Conservation (phyloP, 2,329 filamentous ascomycete genomes). For the Talaromyces albobiverticillius region DNA sequence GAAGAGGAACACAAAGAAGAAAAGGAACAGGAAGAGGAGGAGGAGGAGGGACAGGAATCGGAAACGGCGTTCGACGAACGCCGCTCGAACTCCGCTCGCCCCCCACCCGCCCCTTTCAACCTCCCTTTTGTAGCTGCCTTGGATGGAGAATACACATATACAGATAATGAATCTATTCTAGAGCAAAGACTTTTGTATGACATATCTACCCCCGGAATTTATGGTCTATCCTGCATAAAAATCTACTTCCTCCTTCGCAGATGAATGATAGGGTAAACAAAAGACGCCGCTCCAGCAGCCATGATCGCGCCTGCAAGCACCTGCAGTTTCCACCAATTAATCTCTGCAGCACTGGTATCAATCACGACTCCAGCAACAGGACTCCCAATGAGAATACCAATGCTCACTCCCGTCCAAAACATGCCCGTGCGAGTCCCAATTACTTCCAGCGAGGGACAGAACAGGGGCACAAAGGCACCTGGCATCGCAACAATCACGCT, state of each 20-base stretch:
- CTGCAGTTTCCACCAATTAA: conserved; percentile 28
- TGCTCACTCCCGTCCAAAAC: conserved; percentile 47
- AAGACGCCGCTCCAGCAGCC: conserved; percentile 23
- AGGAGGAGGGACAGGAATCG: neutral
- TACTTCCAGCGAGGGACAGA: conserved; percentile 49
- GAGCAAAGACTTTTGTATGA: too few species aligned
- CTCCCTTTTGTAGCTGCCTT: too few species aligned
- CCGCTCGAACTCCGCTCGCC: neutral
- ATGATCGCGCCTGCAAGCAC: conserved; percentile 33
- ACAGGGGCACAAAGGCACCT: conserved; percentile 32
- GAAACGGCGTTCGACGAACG: neutral
- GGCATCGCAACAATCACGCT: conserved; percentile 50
- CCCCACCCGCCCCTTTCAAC: too few species aligned
- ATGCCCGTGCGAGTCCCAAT: conserved; percentile 58
- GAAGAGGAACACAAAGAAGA: neutral
- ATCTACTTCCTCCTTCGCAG: neutral
- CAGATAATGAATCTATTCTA: too few species aligned
- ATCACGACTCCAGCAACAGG: conserved; percentile 28
- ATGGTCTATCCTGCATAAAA: too few species aligned
- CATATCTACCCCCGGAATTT: too few species aligned
- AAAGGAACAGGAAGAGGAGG: neutral
- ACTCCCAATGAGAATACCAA: conserved; percentile 29
- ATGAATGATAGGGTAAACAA: neutral
- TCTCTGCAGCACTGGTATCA: conserved; percentile 19
- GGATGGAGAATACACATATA: too few species aligned